A percentile compares a stretch with the other conserved stretches of the same genome.
Conservation (phyloP, 495 filamentous ascomycete genomes). For the Trichoderma parareesei region DNA sequence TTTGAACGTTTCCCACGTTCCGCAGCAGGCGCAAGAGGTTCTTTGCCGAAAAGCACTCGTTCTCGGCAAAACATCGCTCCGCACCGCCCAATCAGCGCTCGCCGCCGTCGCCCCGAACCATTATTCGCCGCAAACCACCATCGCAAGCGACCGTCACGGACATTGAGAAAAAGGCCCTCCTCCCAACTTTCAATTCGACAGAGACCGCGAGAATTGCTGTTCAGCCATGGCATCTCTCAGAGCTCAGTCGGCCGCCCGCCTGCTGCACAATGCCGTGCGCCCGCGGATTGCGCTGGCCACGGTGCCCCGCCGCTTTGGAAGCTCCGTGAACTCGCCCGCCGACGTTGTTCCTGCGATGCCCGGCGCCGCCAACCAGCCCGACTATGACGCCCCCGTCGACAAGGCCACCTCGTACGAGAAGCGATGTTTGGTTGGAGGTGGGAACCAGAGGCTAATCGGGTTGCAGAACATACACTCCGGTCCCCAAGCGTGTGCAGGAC, state of each 20-base stretch:
- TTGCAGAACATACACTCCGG: constrained; percentile 72
- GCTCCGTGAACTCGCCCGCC: constrained; percentile 26
- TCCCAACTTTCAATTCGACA: constrained; percentile 9
- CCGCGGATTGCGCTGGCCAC: constrained; percentile 29
- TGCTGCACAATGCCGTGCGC: constrained; percentile 35
- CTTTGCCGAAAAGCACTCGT: constrained; percentile 28
- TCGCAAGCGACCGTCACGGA: constrained; percentile 12
- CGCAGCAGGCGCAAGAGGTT: not conserved
- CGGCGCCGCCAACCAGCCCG: constrained; percentile 56
- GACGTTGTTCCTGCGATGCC: constrained; percentile 20
- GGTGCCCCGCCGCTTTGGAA: constrained; percentile 39
- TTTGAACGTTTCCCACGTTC: not conserved
- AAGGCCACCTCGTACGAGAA: constrained; percentile 65
- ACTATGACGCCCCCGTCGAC: constrained; percentile 70
- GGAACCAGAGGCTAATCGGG: constrained; percentile 1
- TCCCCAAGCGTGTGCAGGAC: constrained; percentile 81
- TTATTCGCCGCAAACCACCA: constrained; percentile 11
- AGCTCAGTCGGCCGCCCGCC: constrained; percentile 30
- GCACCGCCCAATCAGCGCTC: constrained; percentile 22
- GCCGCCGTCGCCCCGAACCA: not conserved
- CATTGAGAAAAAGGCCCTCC: constrained; percentile 1
- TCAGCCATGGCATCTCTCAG: constrained; percentile 35
- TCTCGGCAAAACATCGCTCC: constrained; percentile 16
- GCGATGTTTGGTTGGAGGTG: not conserved
- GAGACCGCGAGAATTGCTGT: not conserved